These are phyloP conservation scores for Penicillium subrubescens DNA, from an alignment of 495 filamentous ascomycete species.

Conservation along the genomic window DNA sequence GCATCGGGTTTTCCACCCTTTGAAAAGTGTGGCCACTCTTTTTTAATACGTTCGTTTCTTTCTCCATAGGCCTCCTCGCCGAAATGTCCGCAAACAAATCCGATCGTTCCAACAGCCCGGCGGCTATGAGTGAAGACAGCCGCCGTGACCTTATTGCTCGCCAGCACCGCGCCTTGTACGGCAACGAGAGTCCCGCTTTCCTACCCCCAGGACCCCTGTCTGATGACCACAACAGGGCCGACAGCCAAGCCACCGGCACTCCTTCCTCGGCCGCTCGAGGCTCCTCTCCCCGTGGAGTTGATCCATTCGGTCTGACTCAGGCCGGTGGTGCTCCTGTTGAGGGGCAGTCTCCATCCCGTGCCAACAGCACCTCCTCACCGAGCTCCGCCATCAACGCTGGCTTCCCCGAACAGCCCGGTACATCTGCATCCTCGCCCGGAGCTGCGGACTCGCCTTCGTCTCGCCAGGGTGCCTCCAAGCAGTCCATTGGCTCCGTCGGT, in stretches of 20 bases:
- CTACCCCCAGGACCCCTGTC: conserved; percentile 60
- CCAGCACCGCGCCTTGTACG: conserved; percentile 90
- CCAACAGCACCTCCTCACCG: conserved; percentile 87
- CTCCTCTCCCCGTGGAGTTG: conserved; percentile 63
- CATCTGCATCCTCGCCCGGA: conserved; percentile 86
- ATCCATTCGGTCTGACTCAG: conserved; percentile 59
- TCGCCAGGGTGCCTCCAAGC: conserved; percentile 56
- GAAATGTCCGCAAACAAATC: conserved; percentile 82
- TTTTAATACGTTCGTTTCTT: conserved; percentile 51
- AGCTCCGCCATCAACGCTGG: conserved; percentile 64
- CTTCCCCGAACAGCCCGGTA: conserved; percentile 73
- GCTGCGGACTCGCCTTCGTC: conserved; percentile 82
- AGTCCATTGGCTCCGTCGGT: conserved; percentile 68
- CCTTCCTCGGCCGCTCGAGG: conserved; percentile 56
- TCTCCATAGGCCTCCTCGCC: conserved; percentile 70
- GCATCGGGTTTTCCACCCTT: conserved; percentile 1
- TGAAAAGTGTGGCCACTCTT: not conserved
- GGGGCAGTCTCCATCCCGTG: conserved; percentile 67
- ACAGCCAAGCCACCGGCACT: conserved; percentile 58
- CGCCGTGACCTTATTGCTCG: conserved; percentile 94
- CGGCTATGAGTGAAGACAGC: conserved; percentile 90
- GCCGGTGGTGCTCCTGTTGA: conserved; percentile 44
- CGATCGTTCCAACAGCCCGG: conserved; percentile 90
- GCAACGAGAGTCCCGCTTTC: conserved; percentile 67
- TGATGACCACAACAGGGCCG: conserved; percentile 65